Evolutionary conservation across 257 asterid genomes (phyloP).

Genomic region (Forsythia suspensa): DNA sequence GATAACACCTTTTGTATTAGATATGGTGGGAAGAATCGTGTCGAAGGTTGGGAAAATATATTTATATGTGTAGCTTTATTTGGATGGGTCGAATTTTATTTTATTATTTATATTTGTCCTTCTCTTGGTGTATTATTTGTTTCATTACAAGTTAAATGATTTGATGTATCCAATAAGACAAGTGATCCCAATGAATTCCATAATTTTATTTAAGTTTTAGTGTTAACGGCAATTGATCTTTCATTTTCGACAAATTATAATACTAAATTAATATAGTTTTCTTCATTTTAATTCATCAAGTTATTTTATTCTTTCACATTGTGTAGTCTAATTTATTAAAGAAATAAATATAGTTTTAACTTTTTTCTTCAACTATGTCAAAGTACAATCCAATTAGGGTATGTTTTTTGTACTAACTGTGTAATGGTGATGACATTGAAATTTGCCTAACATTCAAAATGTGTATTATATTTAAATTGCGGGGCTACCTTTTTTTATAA

Average conservation of each 20-base stretch:
- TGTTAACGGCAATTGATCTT: background rate
- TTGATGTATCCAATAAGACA: background rate
- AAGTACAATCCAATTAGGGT: too few species aligned
- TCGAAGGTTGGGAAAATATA: background rate
- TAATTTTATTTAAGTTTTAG: background rate
- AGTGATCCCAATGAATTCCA: background rate
- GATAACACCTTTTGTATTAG: background rate
- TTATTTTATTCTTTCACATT: background rate
- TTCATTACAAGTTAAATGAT: background rate
- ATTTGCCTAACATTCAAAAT: too few species aligned
- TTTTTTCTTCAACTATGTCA: too few species aligned
- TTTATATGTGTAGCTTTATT: background rate
- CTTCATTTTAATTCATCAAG: background rate
- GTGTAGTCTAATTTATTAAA: background rate
- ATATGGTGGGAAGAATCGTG: background rate
- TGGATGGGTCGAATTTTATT: background rate
- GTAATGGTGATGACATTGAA: too few species aligned
- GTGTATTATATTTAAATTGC: too few species aligned
- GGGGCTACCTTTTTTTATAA: too few species aligned
- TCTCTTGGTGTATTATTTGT: background rate
- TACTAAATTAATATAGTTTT: background rate
- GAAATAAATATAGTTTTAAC: background rate
- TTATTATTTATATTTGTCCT: background rate
- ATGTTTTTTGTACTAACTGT: too few species aligned
- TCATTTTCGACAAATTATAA: background rate